Evolutionary conservation across 805 yeast species (phyloP).

Genomic region (Cyberlindnera saturnus): DNA sequence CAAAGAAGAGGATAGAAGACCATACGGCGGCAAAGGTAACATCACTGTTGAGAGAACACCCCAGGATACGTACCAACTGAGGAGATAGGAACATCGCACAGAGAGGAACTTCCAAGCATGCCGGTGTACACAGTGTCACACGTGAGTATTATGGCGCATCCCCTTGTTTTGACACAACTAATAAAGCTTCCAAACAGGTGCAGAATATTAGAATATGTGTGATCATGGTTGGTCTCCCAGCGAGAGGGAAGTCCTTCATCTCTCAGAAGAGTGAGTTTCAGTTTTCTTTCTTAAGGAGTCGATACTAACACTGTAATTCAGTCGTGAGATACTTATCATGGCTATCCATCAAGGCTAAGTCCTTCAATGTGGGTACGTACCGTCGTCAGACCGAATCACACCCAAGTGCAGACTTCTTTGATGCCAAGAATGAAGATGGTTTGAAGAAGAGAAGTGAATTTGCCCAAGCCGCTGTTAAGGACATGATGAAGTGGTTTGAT

Average conservation of each 20-base stretch:
- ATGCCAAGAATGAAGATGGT: slow-evolving; percentile 60
- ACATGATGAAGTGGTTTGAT: slow-evolving; percentile 82
- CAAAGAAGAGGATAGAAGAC: too few relatives aligned
- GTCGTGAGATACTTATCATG: slow-evolving; percentile 86
- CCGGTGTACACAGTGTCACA: slow-evolving; percentile 35
- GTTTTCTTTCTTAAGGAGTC: background rate
- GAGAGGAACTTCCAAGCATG: slow-evolving; percentile 15
- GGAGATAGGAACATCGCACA: too few relatives aligned
- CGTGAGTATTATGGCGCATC: slow-evolving; percentile 18
- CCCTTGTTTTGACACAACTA: background rate
- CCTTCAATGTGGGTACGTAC: slow-evolving; percentile 86
- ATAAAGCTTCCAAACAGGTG: slow-evolving; percentile 27
- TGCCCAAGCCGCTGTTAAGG: slow-evolving; percentile 62
- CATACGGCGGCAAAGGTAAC: too few relatives aligned
- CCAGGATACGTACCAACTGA: too few relatives aligned
- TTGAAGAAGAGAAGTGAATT: slow-evolving; percentile 60
- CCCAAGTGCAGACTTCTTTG: slow-evolving; percentile 75
- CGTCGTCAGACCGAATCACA: slow-evolving; percentile 60
- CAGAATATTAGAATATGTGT: slow-evolving; percentile 78
- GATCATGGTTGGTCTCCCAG: slow-evolving; percentile 83
- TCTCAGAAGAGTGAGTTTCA: slow-evolving; percentile 63
- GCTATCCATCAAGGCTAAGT: slow-evolving; percentile 81
- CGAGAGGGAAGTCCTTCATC: slow-evolving; percentile 90
- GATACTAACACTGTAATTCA: slow-evolving; percentile 5
- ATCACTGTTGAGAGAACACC: too few relatives aligned